Conservation (phyloP, 2,329 filamentous ascomycete genomes). For the Scorias spongiosa region DNA sequence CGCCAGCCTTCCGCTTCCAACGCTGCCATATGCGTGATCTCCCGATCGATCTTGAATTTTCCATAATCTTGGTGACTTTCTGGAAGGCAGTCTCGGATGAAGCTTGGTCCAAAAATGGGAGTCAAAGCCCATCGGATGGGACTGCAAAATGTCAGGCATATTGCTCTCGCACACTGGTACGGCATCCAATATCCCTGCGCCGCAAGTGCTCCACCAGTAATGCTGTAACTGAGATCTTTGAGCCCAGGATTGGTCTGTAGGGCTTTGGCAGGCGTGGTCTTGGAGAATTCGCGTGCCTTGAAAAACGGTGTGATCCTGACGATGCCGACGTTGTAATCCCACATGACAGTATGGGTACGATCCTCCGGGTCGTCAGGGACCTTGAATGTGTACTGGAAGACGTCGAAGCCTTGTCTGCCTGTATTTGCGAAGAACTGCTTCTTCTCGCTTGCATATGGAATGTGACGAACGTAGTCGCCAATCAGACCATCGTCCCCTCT, state of each 20-base stretch:
- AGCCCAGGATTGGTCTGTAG: conserved; percentile 55
- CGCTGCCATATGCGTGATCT: conserved; percentile 23
- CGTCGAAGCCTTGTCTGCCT: conserved; percentile 74
- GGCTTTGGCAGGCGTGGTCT: conserved; percentile 85
- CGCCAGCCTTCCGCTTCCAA: conserved; percentile 24
- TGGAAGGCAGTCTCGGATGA: conserved; percentile 55
- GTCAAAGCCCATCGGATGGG: conserved; percentile 72
- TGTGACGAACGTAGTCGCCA: conserved; percentile 42
- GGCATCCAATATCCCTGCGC: conserved; percentile 99
- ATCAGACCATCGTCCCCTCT: conserved; percentile 26
- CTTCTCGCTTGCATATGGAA: conserved; percentile 91
- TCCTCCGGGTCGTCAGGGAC: conserved; percentile 46
- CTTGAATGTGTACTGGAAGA: conserved; percentile 72
- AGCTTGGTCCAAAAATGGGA: conserved; percentile 75
- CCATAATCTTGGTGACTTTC: conserved; percentile 46
- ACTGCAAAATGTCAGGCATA: conserved; percentile 83
- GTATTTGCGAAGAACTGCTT: conserved; percentile 79
- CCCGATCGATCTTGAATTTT: conserved; percentile 25
- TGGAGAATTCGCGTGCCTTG: conserved; percentile 74
- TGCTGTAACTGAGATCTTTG: conserved; percentile 79
- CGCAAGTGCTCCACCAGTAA: conserved; percentile 78
- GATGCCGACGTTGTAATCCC: conserved; percentile 92
- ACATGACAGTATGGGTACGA: conserved; percentile 47
- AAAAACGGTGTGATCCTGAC: conserved; percentile 92
- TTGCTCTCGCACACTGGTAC: conserved; percentile 66